A percentile compares a stretch with the other conserved stretches of the same genome.
Evolutionary conservation across 1,284 basidiomycete species (phyloP).

Genomic region (Sanghuangporus weigelae): DNA sequence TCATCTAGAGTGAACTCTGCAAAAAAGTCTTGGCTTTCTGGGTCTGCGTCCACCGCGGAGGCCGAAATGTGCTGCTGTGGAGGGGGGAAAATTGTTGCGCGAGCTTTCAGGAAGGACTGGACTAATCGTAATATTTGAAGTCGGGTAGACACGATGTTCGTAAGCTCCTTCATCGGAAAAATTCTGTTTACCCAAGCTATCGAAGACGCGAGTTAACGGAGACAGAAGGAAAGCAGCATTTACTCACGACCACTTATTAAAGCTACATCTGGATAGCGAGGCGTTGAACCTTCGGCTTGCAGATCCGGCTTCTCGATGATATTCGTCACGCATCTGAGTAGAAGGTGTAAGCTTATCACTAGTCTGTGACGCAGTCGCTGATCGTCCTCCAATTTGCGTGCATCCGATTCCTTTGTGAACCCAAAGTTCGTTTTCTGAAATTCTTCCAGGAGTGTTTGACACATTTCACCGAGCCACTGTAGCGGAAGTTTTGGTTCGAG

Average conservation of each 20-base stretch:
- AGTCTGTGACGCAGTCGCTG: neutral
- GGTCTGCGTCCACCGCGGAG: conserved; percentile 34
- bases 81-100: conserved; percentile 45
- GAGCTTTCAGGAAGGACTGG: conserved; percentile 60
- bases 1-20: conserved; percentile 50
- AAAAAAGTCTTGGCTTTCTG: conserved; percentile 78
- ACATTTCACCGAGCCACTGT: conserved; percentile 67
- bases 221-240: neutral
- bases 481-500: conserved; percentile 53
- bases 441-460: conserved; percentile 55
- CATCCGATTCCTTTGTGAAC: conserved; percentile 19
- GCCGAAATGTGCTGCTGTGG: conserved; percentile 35
- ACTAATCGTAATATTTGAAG: conserved; percentile 55
- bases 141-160: conserved; percentile 36
- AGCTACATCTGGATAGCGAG: conserved; percentile 60
- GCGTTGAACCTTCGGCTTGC: conserved; percentile 25
- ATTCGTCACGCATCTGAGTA: conserved; percentile 58
- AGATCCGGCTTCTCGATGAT: conserved; percentile 52
- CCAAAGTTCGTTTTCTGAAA: conserved; percentile 23
- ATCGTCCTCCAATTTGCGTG: conserved; percentile 2
- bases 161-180: conserved; percentile 42
- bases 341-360: conserved; percentile 35
- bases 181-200: conserved; percentile 61
- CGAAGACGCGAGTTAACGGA: conserved; percentile 4
- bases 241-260: conserved; percentile 59